phyloP scores from a whole-genome alignment of 805 yeast genomes.

The Barnettozyma populi region DNA sequence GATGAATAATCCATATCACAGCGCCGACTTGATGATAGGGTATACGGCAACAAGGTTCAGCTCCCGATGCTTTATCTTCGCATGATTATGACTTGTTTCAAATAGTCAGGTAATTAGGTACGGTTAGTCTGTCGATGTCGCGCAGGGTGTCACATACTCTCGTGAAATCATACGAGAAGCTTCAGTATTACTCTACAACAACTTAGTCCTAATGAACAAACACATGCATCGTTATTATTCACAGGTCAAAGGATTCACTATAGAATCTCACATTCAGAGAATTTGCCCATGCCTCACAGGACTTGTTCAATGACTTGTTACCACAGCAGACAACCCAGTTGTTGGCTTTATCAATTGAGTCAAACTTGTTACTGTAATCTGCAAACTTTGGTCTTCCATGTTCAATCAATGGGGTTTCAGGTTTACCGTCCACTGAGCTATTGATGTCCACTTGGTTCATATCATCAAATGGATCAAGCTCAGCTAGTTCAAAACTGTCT shows the following conservation, averaged over 20 bases:
- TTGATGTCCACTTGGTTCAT: constrained; percentile 2
- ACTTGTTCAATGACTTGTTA: constrained; percentile 38
- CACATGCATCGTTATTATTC: background rate
- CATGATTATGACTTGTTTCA: too few relatives aligned
- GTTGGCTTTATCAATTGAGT: constrained; percentile 25
- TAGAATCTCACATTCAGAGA: constrained; percentile 32
- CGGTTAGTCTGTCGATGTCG: too few relatives aligned
- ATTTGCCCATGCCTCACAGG: constrained; percentile 35
- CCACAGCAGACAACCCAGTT: constrained; percentile 60
- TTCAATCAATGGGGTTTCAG: constrained; percentile 7
- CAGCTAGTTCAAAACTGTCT: constrained; percentile 22
- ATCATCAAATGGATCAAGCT: constrained; percentile 20
- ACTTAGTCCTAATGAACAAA: background rate
- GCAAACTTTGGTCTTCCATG: constrained; percentile 38
- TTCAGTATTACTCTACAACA: too few relatives aligned
- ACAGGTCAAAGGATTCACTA: constrained; percentile 37
- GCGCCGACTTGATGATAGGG: too few relatives aligned
- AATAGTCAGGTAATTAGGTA: too few relatives aligned
- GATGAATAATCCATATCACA: too few relatives aligned
- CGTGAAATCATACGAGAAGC: too few relatives aligned
- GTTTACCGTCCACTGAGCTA: background rate
- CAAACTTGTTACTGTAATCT: constrained; percentile 28
- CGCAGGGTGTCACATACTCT: too few relatives aligned
- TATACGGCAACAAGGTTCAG: too few relatives aligned
- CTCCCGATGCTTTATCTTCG: too few relatives aligned